phyloP scores from a whole-genome alignment of 768 basidiomycete genomes.

The Podaxis sp. region DNA sequence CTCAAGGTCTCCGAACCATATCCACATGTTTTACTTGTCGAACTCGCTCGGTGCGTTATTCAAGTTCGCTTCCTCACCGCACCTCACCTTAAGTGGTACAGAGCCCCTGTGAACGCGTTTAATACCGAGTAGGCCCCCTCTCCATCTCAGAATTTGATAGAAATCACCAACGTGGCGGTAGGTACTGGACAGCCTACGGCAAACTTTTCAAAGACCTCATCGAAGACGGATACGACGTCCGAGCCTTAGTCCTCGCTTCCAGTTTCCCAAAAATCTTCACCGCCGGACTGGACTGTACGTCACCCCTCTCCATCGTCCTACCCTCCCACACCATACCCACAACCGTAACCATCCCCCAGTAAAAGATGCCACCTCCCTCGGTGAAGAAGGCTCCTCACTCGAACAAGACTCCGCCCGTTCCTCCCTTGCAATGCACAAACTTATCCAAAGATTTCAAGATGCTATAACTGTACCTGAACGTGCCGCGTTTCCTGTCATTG shows the following conservation, averaged over 20 bases:
- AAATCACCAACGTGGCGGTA: no score
- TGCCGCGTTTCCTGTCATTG: constrained; percentile 79
- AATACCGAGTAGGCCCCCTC: constrained; percentile 30
- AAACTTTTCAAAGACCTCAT: constrained; percentile 56
- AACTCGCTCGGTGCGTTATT: constrained; percentile 27
- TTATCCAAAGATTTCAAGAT: constrained; percentile 61
- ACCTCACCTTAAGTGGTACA: constrained; percentile 19
- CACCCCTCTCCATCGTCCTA: neutral
- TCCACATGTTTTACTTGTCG: constrained; percentile 44
- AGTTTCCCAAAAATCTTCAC: constrained; percentile 71
- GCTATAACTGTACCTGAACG: constrained; percentile 67
- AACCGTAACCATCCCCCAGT: constrained; percentile 23
- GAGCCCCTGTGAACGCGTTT: constrained; percentile 70
- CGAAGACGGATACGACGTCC: constrained; percentile 50
- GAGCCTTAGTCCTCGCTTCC: constrained; percentile 74
- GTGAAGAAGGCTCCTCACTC: constrained; percentile 19
- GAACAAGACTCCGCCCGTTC: constrained; percentile 48
- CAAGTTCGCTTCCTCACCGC: no score
- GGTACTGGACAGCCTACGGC: constrained; percentile 66
- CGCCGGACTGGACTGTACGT: constrained; percentile 78
- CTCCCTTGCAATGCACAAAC: constrained; percentile 45
- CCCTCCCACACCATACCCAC: neutral
- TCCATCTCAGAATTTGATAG: no score
- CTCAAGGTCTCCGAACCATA: constrained; percentile 46
- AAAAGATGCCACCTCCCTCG: constrained; percentile 26